phyloP scores from a whole-genome alignment of 345 rosid species.

The Dipteronia sinensis region DNA sequence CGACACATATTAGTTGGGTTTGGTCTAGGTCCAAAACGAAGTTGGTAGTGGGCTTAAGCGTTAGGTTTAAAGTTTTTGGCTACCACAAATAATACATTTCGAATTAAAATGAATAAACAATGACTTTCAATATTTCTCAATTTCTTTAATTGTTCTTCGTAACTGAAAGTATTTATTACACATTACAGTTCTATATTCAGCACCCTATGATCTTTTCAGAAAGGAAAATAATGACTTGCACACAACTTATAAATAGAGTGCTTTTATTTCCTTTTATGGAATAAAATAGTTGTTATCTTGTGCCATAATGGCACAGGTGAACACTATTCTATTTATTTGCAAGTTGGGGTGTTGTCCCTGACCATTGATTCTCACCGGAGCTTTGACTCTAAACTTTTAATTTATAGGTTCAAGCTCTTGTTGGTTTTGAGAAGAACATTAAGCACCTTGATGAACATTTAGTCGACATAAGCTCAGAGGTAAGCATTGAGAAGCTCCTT shows the following conservation, averaged over 20 bases:
- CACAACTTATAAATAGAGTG: conserved; percentile 24
- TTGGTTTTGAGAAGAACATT: conserved; percentile 94
- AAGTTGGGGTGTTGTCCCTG: neutral
- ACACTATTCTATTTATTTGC: neutral
- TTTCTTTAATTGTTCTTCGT: neutral
- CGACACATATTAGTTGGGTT: too few species aligned
- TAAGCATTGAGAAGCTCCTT: conserved; percentile 24
- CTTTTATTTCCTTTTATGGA: too few species aligned
- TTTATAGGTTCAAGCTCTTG: conserved; percentile 88
- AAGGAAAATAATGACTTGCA: conserved; percentile 92
- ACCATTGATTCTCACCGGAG: neutral
- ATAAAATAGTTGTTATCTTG: too few species aligned
- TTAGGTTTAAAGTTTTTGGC: too few species aligned
- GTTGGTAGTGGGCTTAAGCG: too few species aligned
- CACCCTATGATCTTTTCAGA: conserved; percentile 74
- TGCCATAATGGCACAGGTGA: too few species aligned
- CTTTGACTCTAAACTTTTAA: neutral
- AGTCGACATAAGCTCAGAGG: conserved; percentile 85
- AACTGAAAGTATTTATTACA: neutral
- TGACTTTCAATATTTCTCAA: neutral
- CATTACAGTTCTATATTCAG: conserved; percentile 81
- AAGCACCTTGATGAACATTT: conserved; percentile 96
- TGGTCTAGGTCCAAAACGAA: too few species aligned
- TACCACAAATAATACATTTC: too few species aligned
- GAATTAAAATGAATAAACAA: too few species aligned